These are phyloP conservation scores for Teratosphaeria viscida DNA, from an alignment of 2,329 filamentous ascomycete genomes.

Conservation along the genomic window DNA sequence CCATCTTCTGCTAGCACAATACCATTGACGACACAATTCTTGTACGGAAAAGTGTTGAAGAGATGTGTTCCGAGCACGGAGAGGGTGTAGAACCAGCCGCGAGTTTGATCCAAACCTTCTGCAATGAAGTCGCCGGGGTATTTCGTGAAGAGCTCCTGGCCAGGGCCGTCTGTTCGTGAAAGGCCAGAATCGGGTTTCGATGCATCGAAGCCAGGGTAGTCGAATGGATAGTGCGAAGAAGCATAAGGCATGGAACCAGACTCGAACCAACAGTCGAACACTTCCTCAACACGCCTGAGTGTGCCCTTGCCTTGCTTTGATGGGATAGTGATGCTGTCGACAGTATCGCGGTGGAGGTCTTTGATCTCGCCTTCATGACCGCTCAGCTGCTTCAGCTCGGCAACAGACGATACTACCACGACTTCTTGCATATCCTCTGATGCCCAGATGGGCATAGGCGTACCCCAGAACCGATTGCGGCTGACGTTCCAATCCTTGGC, in stretches of 20 bases:
- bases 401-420: slow-evolving; percentile 74
- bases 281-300: slow-evolving; percentile 72
- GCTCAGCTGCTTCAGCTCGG: slow-evolving; percentile 73
- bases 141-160: slow-evolving; percentile 56
- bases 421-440: slow-evolving; percentile 81
- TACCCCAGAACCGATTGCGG: slow-evolving; percentile 91
- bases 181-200: slow-evolving; percentile 19
- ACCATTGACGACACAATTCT: slow-evolving; percentile 94
- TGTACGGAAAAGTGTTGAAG: slow-evolving; percentile 75
- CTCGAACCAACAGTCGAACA: slow-evolving; percentile 97
- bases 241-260: slow-evolving; percentile 94
- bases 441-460: slow-evolving; percentile 82
- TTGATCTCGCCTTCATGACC: slow-evolving; percentile 74
- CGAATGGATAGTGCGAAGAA: slow-evolving; percentile 83
- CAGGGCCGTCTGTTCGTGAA: slow-evolving; percentile 19
- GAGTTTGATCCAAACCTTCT: slow-evolving; percentile 84
- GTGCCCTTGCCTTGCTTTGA: slow-evolving; percentile 77
- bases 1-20: slow-evolving; percentile 90
- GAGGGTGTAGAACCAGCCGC: slow-evolving; percentile 94
- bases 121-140: slow-evolving; percentile 94
- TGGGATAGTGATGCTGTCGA: slow-evolving; percentile 89
- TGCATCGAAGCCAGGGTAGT: slow-evolving; percentile 55
- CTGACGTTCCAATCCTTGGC: slow-evolving; percentile 94
- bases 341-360: slow-evolving; percentile 84
- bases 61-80: slow-evolving; percentile 80